Percentiles rank a stretch among this genome's conserved stretches.
These are phyloP conservation scores for Colletotrichum filicis DNA, from an alignment of 2,329 filamentous ascomycete genomes.

Conservation along the genomic window DNA sequence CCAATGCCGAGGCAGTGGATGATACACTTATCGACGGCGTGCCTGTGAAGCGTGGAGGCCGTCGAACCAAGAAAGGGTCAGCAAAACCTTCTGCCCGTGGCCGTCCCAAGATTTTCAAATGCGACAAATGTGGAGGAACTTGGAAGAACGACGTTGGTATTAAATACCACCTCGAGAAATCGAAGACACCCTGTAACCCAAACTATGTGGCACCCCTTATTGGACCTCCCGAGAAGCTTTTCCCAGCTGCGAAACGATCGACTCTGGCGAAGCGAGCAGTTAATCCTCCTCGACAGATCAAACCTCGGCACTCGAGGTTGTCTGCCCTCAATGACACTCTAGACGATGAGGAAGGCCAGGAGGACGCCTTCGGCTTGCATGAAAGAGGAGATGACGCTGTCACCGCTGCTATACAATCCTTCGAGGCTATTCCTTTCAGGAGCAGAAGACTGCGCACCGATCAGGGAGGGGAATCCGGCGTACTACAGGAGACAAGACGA, in stretches of 20 bases:
- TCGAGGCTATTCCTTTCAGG: background rate
- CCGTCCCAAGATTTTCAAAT: constrained; percentile 51
- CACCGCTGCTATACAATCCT: no score
- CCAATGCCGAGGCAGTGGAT: background rate
- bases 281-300: constrained; percentile 1
- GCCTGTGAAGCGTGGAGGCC: constrained; percentile 8
- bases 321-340: background rate
- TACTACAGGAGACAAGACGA: constrained; percentile 1
- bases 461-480: background rate
- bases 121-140: constrained; percentile 62
- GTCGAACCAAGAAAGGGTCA: constrained; percentile 16
- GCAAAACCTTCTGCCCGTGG: constrained; percentile 31
- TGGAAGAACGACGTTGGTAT: constrained; percentile 70
- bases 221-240: background rate
- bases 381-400: background rate
- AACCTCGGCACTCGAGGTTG: background rate
- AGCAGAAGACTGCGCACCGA: background rate
- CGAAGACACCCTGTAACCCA: constrained; percentile 64
- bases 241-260: constrained; percentile 2
- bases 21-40: background rate
- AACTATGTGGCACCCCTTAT: constrained; percentile 47
- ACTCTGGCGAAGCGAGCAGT: background rate
- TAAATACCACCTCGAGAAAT: constrained; percentile 68
- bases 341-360: background rate
- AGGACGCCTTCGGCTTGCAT: background rate